Conservation (phyloP, 2,329 filamentous ascomycete species). For the Sclerotinia glacialis region DNA sequence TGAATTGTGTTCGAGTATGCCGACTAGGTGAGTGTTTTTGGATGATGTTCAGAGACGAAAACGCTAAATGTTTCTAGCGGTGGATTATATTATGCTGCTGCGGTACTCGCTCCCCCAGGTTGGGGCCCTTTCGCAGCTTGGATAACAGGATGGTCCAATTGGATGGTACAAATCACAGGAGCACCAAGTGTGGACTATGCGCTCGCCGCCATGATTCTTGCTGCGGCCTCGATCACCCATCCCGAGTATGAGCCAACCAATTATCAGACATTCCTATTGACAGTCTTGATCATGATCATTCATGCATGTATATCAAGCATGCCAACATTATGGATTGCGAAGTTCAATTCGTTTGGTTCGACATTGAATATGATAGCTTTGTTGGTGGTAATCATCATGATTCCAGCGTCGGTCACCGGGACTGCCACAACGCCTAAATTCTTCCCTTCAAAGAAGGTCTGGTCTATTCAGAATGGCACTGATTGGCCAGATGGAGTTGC, state of each 20-base stretch:
- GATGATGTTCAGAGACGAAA: neutral
- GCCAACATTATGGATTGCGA: conserved; percentile 68
- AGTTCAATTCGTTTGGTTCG: conserved; percentile 67
- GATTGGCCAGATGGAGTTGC: conserved; percentile 66
- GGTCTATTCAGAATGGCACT: conserved; percentile 66
- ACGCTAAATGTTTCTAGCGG: conserved; percentile 45
- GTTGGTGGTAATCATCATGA: conserved; percentile 64
- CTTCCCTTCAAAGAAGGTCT: conserved; percentile 56
- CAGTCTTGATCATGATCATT: conserved; percentile 63
- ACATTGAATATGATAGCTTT: conserved; percentile 69
- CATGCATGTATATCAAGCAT: conserved; percentile 67
- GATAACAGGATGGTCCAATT: conserved; percentile 70
- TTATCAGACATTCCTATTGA: conserved; percentile 68
- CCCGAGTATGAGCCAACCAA: conserved; percentile 61
- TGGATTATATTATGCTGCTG: conserved; percentile 71
- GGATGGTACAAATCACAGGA: conserved; percentile 64
- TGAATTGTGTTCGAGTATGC: conserved; percentile 71
- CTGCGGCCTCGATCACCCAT: conserved; percentile 65
- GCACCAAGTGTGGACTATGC: conserved; percentile 67
- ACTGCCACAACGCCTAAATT: conserved; percentile 55
- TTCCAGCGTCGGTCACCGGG: conserved; percentile 53
- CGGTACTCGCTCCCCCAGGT: conserved; percentile 64
- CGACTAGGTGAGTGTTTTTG: conserved; percentile 50
- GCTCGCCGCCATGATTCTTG: conserved; percentile 67
- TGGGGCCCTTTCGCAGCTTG: conserved; percentile 66